These are phyloP conservation scores for Casuarina cunninghamiana DNA, from an alignment of 306 rosid genomes.

Conservation along the genomic window DNA sequence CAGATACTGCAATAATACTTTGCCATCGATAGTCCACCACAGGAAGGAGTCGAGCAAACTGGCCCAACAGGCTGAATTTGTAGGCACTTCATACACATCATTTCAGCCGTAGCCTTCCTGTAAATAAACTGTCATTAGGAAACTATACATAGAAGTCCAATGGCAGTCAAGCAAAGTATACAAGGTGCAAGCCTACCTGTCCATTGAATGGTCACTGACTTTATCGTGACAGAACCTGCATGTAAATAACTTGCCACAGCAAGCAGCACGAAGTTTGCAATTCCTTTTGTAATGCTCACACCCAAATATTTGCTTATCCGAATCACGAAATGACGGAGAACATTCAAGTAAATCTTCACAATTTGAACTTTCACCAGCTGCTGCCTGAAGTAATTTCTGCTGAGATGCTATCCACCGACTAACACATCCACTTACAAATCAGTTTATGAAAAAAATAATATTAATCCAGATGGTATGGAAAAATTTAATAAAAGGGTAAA, in stretches of 20 bases:
- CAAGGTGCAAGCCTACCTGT: constrained; percentile 47
- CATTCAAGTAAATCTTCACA: constrained; percentile 46
- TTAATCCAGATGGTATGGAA: constrained; percentile 6
- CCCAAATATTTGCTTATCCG: constrained; percentile 51
- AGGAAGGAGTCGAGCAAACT: constrained; percentile 58
- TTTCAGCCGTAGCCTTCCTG: constrained; percentile 69
- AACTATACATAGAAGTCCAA: not conserved
- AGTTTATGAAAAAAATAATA: constrained; percentile 17
- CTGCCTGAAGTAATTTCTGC: constrained; percentile 62
- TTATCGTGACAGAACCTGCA: constrained; percentile 81
- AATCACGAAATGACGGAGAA: constrained; percentile 48
- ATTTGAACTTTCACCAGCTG: constrained; percentile 41
- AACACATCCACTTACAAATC: constrained; percentile 27
- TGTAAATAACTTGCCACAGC: constrained; percentile 68
- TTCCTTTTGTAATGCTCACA: constrained; percentile 79
- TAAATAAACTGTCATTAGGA: constrained; percentile 8
- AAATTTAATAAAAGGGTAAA: constrained; percentile 2
- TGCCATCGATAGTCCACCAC: constrained; percentile 68
- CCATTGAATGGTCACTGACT: constrained; percentile 81
- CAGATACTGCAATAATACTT: constrained; percentile 66
- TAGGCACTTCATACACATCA: constrained; percentile 75
- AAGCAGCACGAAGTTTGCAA: constrained; percentile 78
- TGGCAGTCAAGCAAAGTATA: constrained; percentile 1
- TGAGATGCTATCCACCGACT: constrained; percentile 74
- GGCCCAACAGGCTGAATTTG: constrained; percentile 64